Conservation (phyloP, 805 yeast genomes). For the Schwanniomyces pseudopolymorphus region DNA sequence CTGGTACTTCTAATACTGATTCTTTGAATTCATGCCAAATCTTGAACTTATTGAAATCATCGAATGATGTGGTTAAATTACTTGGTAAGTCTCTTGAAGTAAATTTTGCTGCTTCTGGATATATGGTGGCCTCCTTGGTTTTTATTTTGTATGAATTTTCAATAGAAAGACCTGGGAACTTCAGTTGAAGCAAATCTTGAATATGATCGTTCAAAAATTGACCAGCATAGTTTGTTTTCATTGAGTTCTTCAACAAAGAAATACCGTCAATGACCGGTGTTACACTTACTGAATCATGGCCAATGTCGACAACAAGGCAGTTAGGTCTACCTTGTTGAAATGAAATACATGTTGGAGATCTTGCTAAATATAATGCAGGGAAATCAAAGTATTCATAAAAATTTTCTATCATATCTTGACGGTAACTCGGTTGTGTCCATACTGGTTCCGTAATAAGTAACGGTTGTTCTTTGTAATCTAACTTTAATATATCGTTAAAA, state of each 20-base stretch:
- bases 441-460: slow-evolving; percentile 82
- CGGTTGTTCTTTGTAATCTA: slow-evolving; percentile 68
- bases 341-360: slow-evolving; percentile 83
- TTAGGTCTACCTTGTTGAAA: slow-evolving; percentile 88
- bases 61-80: slow-evolving; percentile 48
- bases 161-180: slow-evolving; percentile 27
- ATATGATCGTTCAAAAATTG: slow-evolving; percentile 58
- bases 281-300: slow-evolving; percentile 73
- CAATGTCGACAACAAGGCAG: slow-evolving; percentile 82
- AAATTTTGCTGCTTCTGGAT: slow-evolving; percentile 29
- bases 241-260: slow-evolving; percentile 66
- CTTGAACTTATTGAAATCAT: slow-evolving; percentile 54
- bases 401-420: slow-evolving; percentile 68
- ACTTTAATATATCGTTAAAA: slow-evolving; percentile 48
- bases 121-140: slow-evolving; percentile 38
- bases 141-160: slow-evolving; percentile 48
- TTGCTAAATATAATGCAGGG: slow-evolving; percentile 80
- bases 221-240: slow-evolving; percentile 76
- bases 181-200: slow-evolving; percentile 34
- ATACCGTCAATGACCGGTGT: slow-evolving; percentile 85
- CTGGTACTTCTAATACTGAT: slow-evolving; percentile 57
- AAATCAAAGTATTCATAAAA: slow-evolving; percentile 67
- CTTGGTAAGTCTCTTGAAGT: slow-evolving; percentile 20
- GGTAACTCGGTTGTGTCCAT: slow-evolving; percentile 71
- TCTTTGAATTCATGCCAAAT: slow-evolving; percentile 77